Percentiles rank a stretch among this genome's conserved stretches.
Conservation (phyloP, 305 asterid genomes). For the Fraxinus albicans region DNA sequence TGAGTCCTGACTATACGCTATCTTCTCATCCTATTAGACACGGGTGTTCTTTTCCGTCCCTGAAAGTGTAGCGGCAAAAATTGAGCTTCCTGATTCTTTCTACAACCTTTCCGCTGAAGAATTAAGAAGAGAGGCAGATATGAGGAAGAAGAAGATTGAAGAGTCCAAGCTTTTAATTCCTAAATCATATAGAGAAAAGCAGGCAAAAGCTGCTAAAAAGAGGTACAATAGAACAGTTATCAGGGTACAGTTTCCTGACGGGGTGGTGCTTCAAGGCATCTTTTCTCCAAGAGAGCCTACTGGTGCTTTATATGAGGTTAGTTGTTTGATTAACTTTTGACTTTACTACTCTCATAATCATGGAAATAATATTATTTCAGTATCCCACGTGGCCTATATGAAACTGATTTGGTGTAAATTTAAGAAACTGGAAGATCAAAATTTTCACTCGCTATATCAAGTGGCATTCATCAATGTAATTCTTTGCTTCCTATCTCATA, state of each 20-base stretch:
- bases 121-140: slow-evolving; percentile 73
- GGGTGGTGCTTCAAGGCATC: slow-evolving; percentile 81
- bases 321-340: slow-evolving; percentile 24
- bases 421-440: neutral
- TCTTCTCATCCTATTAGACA: slow-evolving; percentile 39
- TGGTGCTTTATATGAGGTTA: slow-evolving; percentile 72
- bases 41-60: slow-evolving; percentile 86
- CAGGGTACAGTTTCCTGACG: slow-evolving; percentile 88
- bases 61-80: slow-evolving; percentile 79
- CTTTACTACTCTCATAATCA: neutral
- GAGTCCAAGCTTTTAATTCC: slow-evolving; percentile 92
- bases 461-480: neutral
- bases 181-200: slow-evolving; percentile 81
- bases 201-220: slow-evolving; percentile 74
- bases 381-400: neutral
- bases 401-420: neutral
- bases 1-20: slow-evolving; percentile 11
- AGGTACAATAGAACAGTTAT: slow-evolving; percentile 66
- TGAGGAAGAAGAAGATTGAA: slow-evolving; percentile 71
- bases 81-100: slow-evolving; percentile 82
- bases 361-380: neutral
- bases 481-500: neutral
- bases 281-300: slow-evolving; percentile 76
- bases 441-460: neutral
- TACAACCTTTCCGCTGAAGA: slow-evolving; percentile 73